phyloP scores from a whole-genome alignment of 805 yeast species.

The Candida railenensis region DNA sequence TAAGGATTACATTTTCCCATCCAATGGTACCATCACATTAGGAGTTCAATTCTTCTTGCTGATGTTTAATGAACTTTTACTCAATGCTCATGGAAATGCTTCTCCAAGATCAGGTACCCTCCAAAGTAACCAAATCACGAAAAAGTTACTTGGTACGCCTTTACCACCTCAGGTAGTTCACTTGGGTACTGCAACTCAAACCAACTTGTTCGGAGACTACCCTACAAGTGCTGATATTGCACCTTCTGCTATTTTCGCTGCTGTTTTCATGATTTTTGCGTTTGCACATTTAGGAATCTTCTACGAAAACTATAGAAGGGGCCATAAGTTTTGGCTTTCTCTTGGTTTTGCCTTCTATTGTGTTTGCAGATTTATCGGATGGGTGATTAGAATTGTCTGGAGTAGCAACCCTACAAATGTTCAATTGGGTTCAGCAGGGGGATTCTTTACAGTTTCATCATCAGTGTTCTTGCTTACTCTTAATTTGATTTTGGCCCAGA shows the following conservation, averaged over 20 bases:
- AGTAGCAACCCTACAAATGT: conserved; percentile 12
- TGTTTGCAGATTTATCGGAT: conserved; percentile 13
- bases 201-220: conserved; percentile 19
- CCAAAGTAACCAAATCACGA: conserved; percentile 24
- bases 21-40: not conserved
- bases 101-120: conserved; percentile 29
- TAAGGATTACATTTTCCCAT: not conserved
- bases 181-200: conserved; percentile 14
- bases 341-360: conserved; percentile 16
- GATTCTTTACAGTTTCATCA: conserved; percentile 16
- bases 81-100: conserved; percentile 19
- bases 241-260: conserved; percentile 16
- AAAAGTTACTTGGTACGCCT: not conserved
- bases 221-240: conserved; percentile 15
- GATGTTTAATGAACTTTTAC: not conserved
- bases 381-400: conserved; percentile 17
- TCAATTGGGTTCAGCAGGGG: conserved; percentile 15
- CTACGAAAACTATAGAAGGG: conserved; percentile 15
- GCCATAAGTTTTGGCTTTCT: conserved; percentile 20
- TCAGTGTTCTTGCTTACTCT: conserved; percentile 16
- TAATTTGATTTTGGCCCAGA: conserved; percentile 21
- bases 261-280: conserved; percentile 13
- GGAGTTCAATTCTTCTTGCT: not conserved
- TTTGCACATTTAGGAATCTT: conserved; percentile 16
- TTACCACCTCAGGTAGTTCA: conserved; percentile 7